Percentiles rank a stretch among this genome's conserved stretches.
Evolutionary conservation across 2,329 filamentous ascomycete genomes (phyloP).

Genomic region (Bimuria novae-zelandiae): DNA sequence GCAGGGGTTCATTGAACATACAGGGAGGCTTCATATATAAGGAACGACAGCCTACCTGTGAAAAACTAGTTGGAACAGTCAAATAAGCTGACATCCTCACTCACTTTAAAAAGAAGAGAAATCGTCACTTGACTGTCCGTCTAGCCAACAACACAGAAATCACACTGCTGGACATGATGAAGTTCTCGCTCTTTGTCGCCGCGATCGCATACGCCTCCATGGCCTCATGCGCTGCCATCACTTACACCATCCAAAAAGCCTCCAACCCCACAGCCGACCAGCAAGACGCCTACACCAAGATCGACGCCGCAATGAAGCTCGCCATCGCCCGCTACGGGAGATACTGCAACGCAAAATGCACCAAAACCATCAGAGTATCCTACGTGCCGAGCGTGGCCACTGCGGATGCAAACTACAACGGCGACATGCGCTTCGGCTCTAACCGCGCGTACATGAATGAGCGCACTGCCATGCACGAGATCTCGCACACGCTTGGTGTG

Average conservation of each 20-base stretch:
- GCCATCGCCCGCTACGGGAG: conserved; percentile 34
- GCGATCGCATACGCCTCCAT: conserved; percentile 24
- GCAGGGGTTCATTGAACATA: too few species aligned
- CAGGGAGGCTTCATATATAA: background rate
- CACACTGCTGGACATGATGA: conserved; percentile 19
- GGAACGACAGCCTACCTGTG: background rate
- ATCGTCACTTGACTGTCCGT: background rate
- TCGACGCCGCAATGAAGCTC: conserved; percentile 38
- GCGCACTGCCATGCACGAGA: conserved; percentile 44
- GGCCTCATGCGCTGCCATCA: conserved; percentile 25
- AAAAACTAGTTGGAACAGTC: too few species aligned
- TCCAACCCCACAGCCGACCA: conserved; percentile 38
- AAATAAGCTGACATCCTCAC: too few species aligned
- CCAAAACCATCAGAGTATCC: conserved; percentile 34
- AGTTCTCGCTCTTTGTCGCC: conserved; percentile 24
- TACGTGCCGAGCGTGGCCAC: conserved; percentile 41
- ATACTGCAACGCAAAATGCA: conserved; percentile 23
- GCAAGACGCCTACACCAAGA: conserved; percentile 36
- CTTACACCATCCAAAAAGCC: conserved; percentile 34
- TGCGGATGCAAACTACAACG: conserved; percentile 43
- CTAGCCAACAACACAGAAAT: background rate
- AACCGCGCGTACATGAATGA: conserved; percentile 42
- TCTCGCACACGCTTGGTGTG: conserved; percentile 40
- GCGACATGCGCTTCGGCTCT: conserved; percentile 40
- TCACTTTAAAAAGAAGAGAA: too few species aligned